Percentiles rank a stretch among this genome's conserved stretches.
These are phyloP conservation scores for Pleurotus ostreatus DNA, from an alignment of 768 basidiomycete species.

Conservation along the genomic window DNA sequence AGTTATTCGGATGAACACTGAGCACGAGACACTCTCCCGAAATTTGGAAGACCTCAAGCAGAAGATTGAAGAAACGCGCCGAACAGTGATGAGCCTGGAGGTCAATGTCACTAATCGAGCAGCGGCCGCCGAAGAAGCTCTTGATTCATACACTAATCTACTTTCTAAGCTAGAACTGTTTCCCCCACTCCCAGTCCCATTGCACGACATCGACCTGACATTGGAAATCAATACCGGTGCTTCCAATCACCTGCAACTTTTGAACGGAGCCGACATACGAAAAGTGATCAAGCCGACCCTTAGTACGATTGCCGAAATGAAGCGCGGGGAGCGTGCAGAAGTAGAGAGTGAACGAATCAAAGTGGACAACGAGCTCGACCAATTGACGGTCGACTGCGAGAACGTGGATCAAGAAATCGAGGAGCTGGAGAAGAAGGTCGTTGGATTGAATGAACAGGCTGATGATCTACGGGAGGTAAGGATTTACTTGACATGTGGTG, in stretches of 20 bases:
- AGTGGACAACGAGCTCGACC: slow-evolving; percentile 81
- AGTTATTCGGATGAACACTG: slow-evolving; percentile 85
- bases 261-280: slow-evolving; percentile 66
- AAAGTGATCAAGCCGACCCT: slow-evolving; percentile 76
- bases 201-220: slow-evolving; percentile 70
- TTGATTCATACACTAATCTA: slow-evolving; percentile 74
- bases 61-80: slow-evolving; percentile 72
- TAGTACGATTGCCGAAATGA: slow-evolving; percentile 64
- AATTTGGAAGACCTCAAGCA: slow-evolving; percentile 74
- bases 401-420: slow-evolving; percentile 75
- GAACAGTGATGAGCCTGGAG: slow-evolving; percentile 74
- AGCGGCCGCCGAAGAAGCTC: slow-evolving; percentile 76
- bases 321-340: slow-evolving; percentile 61
- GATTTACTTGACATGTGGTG: slow-evolving; percentile 10
- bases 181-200: slow-evolving; percentile 67
- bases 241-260: slow-evolving; percentile 63
- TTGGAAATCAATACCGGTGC: slow-evolving; percentile 79
- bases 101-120: slow-evolving; percentile 78
- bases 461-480: slow-evolving; percentile 79
- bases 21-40: slow-evolving; percentile 73
- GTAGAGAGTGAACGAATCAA: slow-evolving; percentile 77
- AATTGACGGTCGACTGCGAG: slow-evolving; percentile 72
- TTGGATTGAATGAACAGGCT: slow-evolving; percentile 66
- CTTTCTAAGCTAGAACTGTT: slow-evolving; percentile 74
- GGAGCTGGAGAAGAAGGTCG: slow-evolving; percentile 72